These are phyloP conservation scores for Cryphonectria parasitica DNA, from an alignment of 2,329 filamentous ascomycete species.

Conservation along the genomic window DNA sequence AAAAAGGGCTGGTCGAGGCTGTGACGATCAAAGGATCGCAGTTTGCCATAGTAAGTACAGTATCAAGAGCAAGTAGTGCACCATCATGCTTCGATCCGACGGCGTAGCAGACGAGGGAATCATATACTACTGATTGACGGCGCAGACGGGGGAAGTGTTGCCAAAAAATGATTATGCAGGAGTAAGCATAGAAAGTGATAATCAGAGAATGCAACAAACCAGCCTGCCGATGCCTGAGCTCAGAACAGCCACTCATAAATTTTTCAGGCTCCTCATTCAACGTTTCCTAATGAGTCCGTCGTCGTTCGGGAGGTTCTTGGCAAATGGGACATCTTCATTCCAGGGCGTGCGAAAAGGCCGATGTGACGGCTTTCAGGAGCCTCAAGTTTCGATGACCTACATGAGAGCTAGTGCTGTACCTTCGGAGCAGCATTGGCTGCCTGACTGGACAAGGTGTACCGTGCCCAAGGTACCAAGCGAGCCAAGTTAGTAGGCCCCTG, in stretches of 20 bases:
- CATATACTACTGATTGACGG: not conserved
- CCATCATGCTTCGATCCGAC: not conserved
- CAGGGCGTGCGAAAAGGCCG: not conserved
- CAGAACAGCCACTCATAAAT: not conserved
- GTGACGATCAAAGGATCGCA: not conserved
- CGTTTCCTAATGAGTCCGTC: not conserved
- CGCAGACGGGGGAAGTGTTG: not conserved
- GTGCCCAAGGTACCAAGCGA: not conserved
- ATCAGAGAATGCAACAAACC: not conserved
- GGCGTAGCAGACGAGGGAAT: not conserved
- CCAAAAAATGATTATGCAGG: not conserved
- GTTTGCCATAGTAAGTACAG: not conserved
- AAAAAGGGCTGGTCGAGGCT: not conserved
- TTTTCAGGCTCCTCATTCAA: not conserved
- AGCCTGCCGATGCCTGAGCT: not conserved
- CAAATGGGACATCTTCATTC: not conserved
- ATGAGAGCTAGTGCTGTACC: not conserved
- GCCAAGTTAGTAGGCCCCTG: not conserved
- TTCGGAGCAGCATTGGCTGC: not conserved
- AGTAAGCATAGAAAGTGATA: not conserved
- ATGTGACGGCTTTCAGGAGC: not conserved
- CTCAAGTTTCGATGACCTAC: not conserved
- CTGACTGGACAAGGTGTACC: not conserved
- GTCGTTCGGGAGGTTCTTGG: not conserved
- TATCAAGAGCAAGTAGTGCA: not conserved